These are phyloP conservation scores for Nemania sp. DNA, from an alignment of 2,329 filamentous ascomycete genomes.

Conservation along the genomic window DNA sequence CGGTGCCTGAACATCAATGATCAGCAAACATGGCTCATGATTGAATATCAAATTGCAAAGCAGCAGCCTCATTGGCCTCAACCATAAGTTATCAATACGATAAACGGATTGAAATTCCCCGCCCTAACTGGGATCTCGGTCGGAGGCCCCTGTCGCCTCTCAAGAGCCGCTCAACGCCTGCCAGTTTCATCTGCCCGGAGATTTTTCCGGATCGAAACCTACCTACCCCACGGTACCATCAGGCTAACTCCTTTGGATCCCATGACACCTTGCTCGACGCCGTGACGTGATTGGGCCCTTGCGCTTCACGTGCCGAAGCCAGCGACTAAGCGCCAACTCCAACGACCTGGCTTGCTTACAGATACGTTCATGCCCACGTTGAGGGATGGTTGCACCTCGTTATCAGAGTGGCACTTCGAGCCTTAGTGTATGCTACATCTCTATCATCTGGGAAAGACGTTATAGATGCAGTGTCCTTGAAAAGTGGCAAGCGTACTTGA, in stretches of 20 bases:
- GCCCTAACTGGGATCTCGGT: too few species aligned
- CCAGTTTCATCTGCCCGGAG: background rate
- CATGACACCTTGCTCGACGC: background rate
- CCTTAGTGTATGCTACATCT: too few species aligned
- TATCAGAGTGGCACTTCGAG: too few species aligned
- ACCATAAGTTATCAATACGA: too few species aligned
- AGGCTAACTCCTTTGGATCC: background rate
- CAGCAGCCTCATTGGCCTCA: too few species aligned
- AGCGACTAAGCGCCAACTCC: background rate
- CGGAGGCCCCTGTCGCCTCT: too few species aligned
- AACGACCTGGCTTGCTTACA: background rate
- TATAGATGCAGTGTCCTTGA: too few species aligned
- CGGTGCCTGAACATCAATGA: conserved; percentile 1
- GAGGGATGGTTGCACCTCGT: background rate
- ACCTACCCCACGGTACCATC: background rate
- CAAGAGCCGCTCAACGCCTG: too few species aligned
- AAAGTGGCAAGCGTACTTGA: too few species aligned
- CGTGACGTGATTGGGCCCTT: background rate
- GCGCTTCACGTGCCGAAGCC: background rate
- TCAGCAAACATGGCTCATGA: background rate
- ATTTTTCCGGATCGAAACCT: background rate
- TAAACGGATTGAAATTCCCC: too few species aligned
- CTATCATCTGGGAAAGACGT: too few species aligned
- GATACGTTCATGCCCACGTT: background rate
- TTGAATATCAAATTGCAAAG: too few species aligned